These are phyloP conservation scores for Skeletonema marinoi DNA, from an alignment of 108 stramenopile genomes.

Conservation along the genomic window DNA sequence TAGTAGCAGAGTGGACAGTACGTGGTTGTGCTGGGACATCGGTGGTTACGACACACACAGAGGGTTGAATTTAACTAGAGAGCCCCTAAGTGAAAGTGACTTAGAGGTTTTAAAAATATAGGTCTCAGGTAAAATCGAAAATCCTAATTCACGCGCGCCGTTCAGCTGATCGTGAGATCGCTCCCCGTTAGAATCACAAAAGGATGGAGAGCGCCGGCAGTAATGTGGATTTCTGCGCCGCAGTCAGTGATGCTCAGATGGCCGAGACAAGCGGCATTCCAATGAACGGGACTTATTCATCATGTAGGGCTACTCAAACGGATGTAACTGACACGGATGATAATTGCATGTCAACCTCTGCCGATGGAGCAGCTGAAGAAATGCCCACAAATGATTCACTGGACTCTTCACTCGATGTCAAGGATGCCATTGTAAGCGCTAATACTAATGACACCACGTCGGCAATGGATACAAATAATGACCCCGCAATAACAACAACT, in stretches of 20 bases:
- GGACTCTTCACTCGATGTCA: not conserved
- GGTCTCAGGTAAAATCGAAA: too few relatives aligned
- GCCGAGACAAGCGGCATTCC: not conserved
- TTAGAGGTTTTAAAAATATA: too few relatives aligned
- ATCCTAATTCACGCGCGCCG: too few relatives aligned
- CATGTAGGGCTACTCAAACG: too few relatives aligned
- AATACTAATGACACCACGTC: not conserved
- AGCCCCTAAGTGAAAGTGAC: too few relatives aligned
- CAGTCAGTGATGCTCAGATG: not conserved
- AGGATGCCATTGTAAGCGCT: not conserved
- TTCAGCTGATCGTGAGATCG: too few relatives aligned
- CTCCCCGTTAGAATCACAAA: not conserved
- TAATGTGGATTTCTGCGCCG: not conserved
- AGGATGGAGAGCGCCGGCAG: not conserved
- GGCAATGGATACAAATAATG: not conserved
- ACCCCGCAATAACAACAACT: not conserved
- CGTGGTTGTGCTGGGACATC: too few relatives aligned
- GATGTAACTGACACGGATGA: not conserved
- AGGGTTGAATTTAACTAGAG: too few relatives aligned
- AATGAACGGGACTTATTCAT: not conserved
- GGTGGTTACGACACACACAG: too few relatives aligned
- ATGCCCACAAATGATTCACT: not conserved
- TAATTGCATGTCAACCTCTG: not conserved
- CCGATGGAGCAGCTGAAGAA: not conserved
- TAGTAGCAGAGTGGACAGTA: too few relatives aligned